These are phyloP conservation scores for Inonotus hispidus DNA, from an alignment of 1,284 basidiomycete genomes.

Conservation along the genomic window DNA sequence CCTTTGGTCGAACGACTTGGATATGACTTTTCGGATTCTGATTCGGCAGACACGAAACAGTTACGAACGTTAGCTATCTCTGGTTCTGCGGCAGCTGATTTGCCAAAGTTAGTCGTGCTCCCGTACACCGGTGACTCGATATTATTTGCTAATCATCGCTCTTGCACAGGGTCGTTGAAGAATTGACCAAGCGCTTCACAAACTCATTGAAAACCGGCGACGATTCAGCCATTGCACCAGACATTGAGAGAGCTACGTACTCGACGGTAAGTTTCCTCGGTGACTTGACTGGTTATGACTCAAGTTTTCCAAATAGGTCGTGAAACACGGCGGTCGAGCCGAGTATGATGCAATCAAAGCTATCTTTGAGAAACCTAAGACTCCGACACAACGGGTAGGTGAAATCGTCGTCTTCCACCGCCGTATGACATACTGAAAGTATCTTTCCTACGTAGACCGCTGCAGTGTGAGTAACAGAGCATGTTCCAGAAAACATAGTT, in stretches of 20 bases:
- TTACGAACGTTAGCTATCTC: constrained; percentile 76
- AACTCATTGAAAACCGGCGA: constrained; percentile 71
- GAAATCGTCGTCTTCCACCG: constrained; percentile 45
- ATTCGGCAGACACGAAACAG: constrained; percentile 69
- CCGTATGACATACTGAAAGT: constrained; percentile 1
- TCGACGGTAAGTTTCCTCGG: constrained; percentile 35
- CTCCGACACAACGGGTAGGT: constrained; percentile 52
- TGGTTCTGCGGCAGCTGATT: constrained; percentile 59
- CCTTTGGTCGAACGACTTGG: constrained; percentile 80
- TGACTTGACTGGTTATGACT: constrained; percentile 21
- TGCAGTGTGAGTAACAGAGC: constrained; percentile 1
- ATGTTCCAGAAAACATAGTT: not conserved
- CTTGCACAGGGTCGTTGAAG: constrained; percentile 57
- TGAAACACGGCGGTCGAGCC: constrained; percentile 66
- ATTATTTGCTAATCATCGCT: not conserved
- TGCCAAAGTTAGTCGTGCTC: constrained; percentile 41
- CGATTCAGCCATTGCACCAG: constrained; percentile 74
- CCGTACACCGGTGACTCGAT: not conserved
- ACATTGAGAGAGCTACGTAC: constrained; percentile 58
- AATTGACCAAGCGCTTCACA: constrained; percentile 72
- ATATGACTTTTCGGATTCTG: constrained; percentile 67
- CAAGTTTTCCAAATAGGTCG: constrained; percentile 39
- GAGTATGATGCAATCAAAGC: constrained; percentile 76
- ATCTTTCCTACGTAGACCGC: not conserved
- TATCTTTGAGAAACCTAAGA: constrained; percentile 69